Evolutionary conservation across 2,329 filamentous ascomycete species (phyloP), one percentile per base, ranked within the genome.

Genomic region (Amesomyces nigricolor): DNA sequence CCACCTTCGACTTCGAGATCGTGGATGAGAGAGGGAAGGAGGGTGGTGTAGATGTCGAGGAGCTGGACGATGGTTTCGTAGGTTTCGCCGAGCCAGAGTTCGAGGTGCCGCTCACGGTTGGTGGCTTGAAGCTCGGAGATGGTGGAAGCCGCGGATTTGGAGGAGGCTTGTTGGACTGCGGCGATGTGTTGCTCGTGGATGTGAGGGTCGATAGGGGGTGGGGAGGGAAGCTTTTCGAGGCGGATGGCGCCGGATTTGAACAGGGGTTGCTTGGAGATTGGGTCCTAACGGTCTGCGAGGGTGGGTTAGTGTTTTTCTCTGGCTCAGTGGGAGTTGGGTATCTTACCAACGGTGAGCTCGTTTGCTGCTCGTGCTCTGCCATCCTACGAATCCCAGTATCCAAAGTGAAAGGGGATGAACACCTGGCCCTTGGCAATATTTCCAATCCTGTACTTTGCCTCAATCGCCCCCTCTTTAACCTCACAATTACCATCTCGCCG

Each of bases 341-440:
- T 55, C 61, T 53, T 64, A 71, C 69, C 65, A 29, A 64, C 62
- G 10, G 71, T 72, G 10, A 72, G 61, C 53, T 72, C 70, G 58
- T 72, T 72, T 0, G 69, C 70, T 7, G 70, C 70, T 16, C 67
- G 55, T 2, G 69, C 65, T 35, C 65, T 44, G 6, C 63, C 66
- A 45, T 68, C 67, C n/a, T 65, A 62, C 8, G 61, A 58, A 59
- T 72, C 70, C 44, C 62, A 72, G 48, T 72, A 71, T 7, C 69
- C 69, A 60, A 69, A 71, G 49, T 72, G 70, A 45, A 72, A 72
- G 2, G 70, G 70, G n/a, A 71, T 68, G 47, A 72, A 72, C 5
- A 67, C 64, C 47, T 71, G 68, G 2, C 69, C 68, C 17, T 62
- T 37, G 10, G 50, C 53, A 9, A 70, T 68, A 3, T 62, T 54